Conservation (phyloP, 148 eudicot genomes). For the Camellia lanceoleosa region DNA sequence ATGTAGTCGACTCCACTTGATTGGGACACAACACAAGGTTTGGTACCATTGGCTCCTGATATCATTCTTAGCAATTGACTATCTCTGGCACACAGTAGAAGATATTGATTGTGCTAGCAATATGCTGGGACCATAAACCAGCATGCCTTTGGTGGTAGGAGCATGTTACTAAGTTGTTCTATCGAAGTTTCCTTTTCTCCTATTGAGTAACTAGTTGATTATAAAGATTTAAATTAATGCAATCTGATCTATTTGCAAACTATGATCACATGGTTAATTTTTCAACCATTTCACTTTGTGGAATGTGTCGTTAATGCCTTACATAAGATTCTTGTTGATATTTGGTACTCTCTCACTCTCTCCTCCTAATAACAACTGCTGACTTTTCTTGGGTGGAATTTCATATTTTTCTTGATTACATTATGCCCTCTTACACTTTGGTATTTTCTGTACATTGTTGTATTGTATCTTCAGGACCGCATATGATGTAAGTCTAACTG, state of each 20-base stretch:
- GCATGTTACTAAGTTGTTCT: not conserved
- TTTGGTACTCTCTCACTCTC: not conserved
- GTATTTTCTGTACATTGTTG: not conserved
- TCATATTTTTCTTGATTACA: not conserved
- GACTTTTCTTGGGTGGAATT: not conserved
- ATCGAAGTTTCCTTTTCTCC: not conserved
- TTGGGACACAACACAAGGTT: too few species aligned
- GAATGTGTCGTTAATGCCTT: not conserved
- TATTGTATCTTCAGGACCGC: constrained; percentile 59
- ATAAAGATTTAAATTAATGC: not conserved
- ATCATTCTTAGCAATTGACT: too few species aligned
- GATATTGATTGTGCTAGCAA: too few species aligned
- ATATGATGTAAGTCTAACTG: constrained; percentile 75
- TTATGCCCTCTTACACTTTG: constrained; percentile 18
- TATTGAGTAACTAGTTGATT: not conserved
- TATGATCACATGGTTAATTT: not conserved
- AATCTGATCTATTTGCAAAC: not conserved
- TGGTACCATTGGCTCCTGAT: too few species aligned
- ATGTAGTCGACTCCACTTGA: too few species aligned
- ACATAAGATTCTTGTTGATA: not conserved
- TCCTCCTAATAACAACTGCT: not conserved
- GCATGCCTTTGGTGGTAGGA: constrained; percentile 8
- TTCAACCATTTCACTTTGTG: not conserved
- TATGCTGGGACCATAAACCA: not conserved
- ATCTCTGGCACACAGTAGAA: too few species aligned